Evolutionary conservation across 73 alveolate species (phyloP), one percentile per base, ranked within the genome.

Genomic region (Tetrahymena thermophila): DNA sequence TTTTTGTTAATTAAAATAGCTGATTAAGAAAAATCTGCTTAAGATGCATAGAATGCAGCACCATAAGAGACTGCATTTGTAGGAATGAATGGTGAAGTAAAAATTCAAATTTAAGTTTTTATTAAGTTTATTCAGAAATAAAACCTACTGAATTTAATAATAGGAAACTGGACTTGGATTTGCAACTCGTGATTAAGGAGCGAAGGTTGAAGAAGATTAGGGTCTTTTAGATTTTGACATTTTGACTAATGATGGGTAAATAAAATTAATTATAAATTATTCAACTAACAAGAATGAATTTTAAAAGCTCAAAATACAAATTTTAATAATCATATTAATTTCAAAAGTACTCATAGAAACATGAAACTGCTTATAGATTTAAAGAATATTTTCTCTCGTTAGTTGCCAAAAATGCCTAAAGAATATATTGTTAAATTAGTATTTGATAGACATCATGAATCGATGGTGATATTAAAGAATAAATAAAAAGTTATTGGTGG

Each of bases 341-440:
- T 28, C 13, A 71, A 71, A n/a, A 93, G 95, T 23, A 31, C 95
- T 50, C 97, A 95, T 55, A 58, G 85, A 16, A 95, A 84, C 56
- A 95, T 95, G 97, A 95, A 89, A 40, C 42, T 50, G 71, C 93
- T 98, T 19, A 98, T 98, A 25, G 99, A 98, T 94, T 96, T 99
- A 55, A 99, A 99, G 97, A 98, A 98, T 94, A 99, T 99, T 40
- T 98, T 99, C 58, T 98, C 99, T 21, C 98, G 98, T 85, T 98
- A 99, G 93, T 98, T 99, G 10, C 99, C 99, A n/a, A 97, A 98
- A 96, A 99, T 99, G 99, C 99, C 99, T 37, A 96, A 98, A 93
- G 99, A 98, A 95, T 99, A 99, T 97, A 99, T 99, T 35, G 99
- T 97, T 7, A 97, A 98, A 93, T 97, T 99, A 34, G 99, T 98